A percentile compares a stretch with the other conserved stretches of the same genome.
Conservation (phyloP, 1,284 basidiomycete genomes). For the Chondrostereum purpureum region DNA sequence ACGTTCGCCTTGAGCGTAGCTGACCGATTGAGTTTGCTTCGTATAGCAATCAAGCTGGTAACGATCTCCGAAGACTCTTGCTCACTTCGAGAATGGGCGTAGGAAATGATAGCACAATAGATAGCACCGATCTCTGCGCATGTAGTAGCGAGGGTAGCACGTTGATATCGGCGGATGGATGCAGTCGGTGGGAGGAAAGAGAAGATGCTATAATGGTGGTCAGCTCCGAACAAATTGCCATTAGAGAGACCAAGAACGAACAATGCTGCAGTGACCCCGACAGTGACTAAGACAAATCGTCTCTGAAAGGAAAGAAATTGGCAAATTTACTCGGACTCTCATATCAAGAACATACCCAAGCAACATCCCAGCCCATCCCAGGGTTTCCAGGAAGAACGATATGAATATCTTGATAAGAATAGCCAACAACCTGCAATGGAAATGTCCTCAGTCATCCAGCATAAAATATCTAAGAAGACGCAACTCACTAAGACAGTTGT, state of each 20-base stretch:
- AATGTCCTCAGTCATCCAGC: too few relatives aligned
- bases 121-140: constrained; percentile 53
- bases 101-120: constrained; percentile 66
- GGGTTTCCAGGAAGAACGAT: constrained; percentile 36
- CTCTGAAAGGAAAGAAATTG: constrained; percentile 27
- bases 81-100: constrained; percentile 44
- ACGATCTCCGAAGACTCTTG: constrained; percentile 46
- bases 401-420: constrained; percentile 62
- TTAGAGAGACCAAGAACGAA: constrained; percentile 22
- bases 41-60: constrained; percentile 53
- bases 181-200: constrained; percentile 67
- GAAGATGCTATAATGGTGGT: constrained; percentile 38
- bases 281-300: constrained; percentile 56
- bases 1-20: constrained; percentile 50
- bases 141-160: constrained; percentile 56
- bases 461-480: too few relatives aligned
- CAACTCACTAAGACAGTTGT: constrained; percentile 55
- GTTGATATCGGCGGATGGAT: constrained; percentile 63
- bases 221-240: neutral
- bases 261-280: constrained; percentile 62
- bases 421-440: constrained; percentile 62
- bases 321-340: neutral
- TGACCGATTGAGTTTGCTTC: constrained; percentile 57
- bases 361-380: constrained; percentile 53
- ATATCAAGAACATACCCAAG: constrained; percentile 44